Evolutionary conservation across 2,329 filamentous ascomycete species (phyloP).

Genomic region (Sporothrix curviconia): DNA sequence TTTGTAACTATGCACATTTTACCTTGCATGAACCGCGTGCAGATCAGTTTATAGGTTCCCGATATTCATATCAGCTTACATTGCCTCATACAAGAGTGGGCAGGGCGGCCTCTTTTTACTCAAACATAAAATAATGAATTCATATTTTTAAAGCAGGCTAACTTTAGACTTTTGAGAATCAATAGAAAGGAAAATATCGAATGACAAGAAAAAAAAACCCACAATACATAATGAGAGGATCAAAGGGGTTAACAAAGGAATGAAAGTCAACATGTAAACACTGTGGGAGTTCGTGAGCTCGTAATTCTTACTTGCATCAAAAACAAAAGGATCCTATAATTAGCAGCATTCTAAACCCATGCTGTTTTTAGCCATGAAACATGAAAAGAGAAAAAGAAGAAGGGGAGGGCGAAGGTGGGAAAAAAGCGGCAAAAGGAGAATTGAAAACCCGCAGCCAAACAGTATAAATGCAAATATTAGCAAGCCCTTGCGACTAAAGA

Average conservation of each 20-base stretch:
- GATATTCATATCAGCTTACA: no score
- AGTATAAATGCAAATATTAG: neutral
- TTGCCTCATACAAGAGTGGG: neutral
- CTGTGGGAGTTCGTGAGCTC: conserved; percentile 6
- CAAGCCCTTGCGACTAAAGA: neutral
- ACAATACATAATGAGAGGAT: neutral
- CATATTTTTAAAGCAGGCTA: neutral
- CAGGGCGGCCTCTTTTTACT: neutral
- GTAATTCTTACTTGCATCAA: neutral
- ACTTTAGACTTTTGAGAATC: neutral
- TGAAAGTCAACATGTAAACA: neutral
- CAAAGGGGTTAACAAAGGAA: neutral
- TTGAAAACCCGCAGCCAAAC: neutral
- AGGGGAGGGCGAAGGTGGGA: no score
- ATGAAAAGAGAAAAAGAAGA: neutral
- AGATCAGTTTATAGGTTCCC: no score
- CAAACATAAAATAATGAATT: neutral
- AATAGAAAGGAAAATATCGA: no score
- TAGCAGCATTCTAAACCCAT: neutral
- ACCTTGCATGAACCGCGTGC: no score
- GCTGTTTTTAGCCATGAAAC: neutral
- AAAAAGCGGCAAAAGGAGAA: neutral
- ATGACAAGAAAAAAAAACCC: neutral
- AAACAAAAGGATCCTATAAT: neutral
- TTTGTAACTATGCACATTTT: no score